Percentiles rank a stretch among this genome's conserved stretches.
phyloP scores from a whole-genome alignment of 2,329 filamentous ascomycete species.

The Fusarium chaquense region DNA sequence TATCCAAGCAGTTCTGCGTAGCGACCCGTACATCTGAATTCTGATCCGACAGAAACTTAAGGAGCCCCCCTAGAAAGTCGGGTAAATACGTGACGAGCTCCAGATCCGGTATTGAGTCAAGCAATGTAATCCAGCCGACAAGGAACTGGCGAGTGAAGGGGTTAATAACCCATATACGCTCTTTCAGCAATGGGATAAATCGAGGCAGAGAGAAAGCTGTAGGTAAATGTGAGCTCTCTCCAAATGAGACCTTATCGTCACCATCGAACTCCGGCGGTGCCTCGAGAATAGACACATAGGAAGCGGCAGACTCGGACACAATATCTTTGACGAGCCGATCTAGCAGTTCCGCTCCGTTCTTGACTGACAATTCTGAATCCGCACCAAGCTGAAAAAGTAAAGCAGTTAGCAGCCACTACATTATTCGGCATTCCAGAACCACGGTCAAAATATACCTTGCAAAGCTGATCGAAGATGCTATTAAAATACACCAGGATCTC shows the following conservation, averaged over 20 bases:
- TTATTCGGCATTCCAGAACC: not conserved
- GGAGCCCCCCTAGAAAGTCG: conserved; percentile 87
- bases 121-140: conserved; percentile 92
- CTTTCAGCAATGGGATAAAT: conserved; percentile 93
- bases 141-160: conserved; percentile 95
- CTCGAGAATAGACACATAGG: conserved; percentile 91
- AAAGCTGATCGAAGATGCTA: conserved; percentile 95
- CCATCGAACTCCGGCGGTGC: conserved; percentile 60
- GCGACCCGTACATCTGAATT: conserved; percentile 95
- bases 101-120: conserved; percentile 96
- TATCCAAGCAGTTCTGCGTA: conserved; percentile 88
- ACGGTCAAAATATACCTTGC: conserved; percentile 73
- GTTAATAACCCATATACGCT: conserved; percentile 93
- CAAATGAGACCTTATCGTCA: conserved; percentile 60
- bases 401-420: conserved; percentile 1
- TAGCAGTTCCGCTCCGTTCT: conserved; percentile 95
- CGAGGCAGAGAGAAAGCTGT: conserved; percentile 91
- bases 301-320: conserved; percentile 92
- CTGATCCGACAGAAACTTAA: conserved; percentile 91
- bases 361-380: conserved; percentile 95
- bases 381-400: conserved; percentile 78
- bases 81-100: conserved; percentile 94
- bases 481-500: conserved; percentile 98
- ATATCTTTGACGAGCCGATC: conserved; percentile 97
- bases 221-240: conserved; percentile 67